These are phyloP conservation scores for Alternaria conjuncta DNA, from an alignment of 2,329 filamentous ascomycete species.

Conservation along the genomic window DNA sequence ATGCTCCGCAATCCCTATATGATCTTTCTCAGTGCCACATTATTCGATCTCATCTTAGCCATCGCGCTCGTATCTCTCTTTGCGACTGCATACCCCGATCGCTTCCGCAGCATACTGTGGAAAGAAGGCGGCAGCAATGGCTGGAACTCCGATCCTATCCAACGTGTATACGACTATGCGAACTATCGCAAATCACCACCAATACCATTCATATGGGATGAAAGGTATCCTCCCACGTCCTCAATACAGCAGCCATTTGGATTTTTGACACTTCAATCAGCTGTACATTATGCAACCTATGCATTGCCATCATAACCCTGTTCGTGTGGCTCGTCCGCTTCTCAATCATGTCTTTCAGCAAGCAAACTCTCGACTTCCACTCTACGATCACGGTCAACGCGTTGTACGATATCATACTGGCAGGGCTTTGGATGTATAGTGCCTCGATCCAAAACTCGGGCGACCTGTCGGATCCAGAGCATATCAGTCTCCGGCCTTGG, in stretches of 20 bases:
- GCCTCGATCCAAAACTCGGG: constrained; percentile 14
- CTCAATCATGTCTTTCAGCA: constrained; percentile 10
- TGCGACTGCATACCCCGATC: constrained; percentile 13
- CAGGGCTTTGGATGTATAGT: constrained; percentile 23
- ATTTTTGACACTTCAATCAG: not conserved
- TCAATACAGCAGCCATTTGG: not conserved
- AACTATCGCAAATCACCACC: constrained; percentile 20
- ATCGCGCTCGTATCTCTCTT: constrained; percentile 15
- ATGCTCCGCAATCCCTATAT: constrained; percentile 1
- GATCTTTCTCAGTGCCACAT: not conserved
- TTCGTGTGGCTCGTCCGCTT: constrained; percentile 20
- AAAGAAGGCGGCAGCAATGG: constrained; percentile 18
- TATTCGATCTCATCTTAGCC: constrained; percentile 12
- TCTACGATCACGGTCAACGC: constrained; percentile 14
- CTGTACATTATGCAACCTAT: constrained; percentile 16
- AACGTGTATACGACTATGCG: constrained; percentile 24
- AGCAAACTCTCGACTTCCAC: constrained; percentile 11
- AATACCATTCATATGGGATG: constrained; percentile 27
- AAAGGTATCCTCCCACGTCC: constrained; percentile 9
- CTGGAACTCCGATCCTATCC: constrained; percentile 27
- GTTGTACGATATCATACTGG: constrained; percentile 23
- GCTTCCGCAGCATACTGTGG: constrained; percentile 15
- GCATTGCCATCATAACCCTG: constrained; percentile 13
- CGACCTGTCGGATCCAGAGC: constrained; percentile 20
- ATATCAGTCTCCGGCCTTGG: constrained; percentile 23